Evolutionary conservation across 78 protist genomes (phyloP).

Genomic region (slime mould (Dictyostelium discoideum)): DNA sequence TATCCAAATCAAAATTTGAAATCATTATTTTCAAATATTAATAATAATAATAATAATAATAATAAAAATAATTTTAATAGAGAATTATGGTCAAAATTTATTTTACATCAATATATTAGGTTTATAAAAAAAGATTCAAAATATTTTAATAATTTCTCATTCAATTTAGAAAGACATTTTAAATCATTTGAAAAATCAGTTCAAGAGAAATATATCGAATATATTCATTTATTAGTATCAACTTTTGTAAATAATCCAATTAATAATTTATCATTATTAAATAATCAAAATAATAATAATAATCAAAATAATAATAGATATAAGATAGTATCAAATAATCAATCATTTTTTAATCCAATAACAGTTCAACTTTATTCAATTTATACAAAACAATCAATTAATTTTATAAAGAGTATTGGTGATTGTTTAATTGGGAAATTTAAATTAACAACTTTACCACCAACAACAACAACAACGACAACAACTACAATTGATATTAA

Average conservation of each 20-base stretch:
- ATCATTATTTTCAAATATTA: not conserved
- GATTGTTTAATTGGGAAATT: not conserved
- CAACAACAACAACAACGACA: not conserved
- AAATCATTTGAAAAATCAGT: not conserved
- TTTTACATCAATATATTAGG: not conserved
- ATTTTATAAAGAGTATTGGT: not conserved
- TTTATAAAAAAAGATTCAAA: not conserved
- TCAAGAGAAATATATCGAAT: not conserved
- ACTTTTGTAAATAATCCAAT: not conserved
- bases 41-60: not conserved
- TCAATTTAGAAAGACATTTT: not conserved
- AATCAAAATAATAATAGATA: not conserved
- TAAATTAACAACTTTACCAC: not conserved
- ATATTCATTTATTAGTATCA: not conserved
- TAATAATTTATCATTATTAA: not conserved
- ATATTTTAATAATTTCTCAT: not conserved
- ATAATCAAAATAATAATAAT: no score
- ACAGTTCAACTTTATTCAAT: not conserved
- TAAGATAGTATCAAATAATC: not conserved
- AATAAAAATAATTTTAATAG: not conserved
- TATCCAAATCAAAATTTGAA: not conserved
- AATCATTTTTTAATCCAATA: not conserved
- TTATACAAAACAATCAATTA: not conserved
- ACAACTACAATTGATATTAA: not conserved
- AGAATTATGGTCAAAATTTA: not conserved